These are phyloP conservation scores for Fistulifera solaris DNA, from an alignment of 108 stramenopile species.

Conservation along the genomic window DNA sequence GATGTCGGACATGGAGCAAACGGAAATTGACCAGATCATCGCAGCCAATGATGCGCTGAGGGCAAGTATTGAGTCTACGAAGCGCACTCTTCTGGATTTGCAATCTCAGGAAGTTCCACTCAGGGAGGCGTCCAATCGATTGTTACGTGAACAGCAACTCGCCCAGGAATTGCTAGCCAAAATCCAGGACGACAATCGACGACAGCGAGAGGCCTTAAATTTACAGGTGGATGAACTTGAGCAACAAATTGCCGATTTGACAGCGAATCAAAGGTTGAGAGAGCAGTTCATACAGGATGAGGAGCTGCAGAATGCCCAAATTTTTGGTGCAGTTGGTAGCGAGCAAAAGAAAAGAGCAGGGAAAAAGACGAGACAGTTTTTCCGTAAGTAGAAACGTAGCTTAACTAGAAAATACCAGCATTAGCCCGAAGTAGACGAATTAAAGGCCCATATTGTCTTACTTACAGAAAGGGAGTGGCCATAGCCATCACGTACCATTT, in stretches of 20 bases:
- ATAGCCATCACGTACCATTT: no score
- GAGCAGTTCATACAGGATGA: conserved; percentile 55
- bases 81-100: conserved; percentile 39
- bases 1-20: conserved; percentile 47
- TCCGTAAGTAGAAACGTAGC: conserved; percentile 14
- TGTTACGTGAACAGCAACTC: conserved; percentile 63
- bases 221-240: conserved; percentile 63
- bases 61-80: conserved; percentile 38
- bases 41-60: conserved; percentile 6
- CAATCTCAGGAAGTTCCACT: conserved; percentile 64
- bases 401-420: no score
- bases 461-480: no score
- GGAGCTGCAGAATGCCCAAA: conserved; percentile 63
- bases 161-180: conserved; percentile 59
- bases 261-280: conserved; percentile 60
- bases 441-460: no score
- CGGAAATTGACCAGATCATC: not conserved
- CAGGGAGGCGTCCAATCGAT: conserved; percentile 42
- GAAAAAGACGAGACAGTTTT: conserved; percentile 39
- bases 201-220: conserved; percentile 14
- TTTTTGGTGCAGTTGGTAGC: conserved; percentile 52
- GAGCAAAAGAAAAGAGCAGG: conserved; percentile 22
- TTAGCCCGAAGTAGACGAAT: no score
- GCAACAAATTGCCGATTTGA: conserved; percentile 73
- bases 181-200: conserved; percentile 43